phyloP scores from a whole-genome alignment of 1,284 basidiomycete genomes.

The Abortiporus biennis region DNA sequence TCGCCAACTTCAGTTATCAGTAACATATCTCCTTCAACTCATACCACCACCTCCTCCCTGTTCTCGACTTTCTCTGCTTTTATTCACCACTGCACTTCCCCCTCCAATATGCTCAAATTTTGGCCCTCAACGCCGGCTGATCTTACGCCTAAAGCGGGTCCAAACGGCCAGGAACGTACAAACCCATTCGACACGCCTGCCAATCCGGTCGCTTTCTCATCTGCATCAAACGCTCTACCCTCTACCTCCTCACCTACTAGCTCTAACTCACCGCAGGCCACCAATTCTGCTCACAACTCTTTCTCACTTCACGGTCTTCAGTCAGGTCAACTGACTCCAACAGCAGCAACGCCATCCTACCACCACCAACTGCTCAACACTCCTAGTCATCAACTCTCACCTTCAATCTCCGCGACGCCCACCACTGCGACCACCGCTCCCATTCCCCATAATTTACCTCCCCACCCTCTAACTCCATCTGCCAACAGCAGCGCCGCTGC shows the following conservation, averaged over 20 bases:
- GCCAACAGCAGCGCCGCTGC: constrained; percentile 40
- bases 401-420: constrained; percentile 24
- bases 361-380: constrained; percentile 37
- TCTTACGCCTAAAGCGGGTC: constrained; percentile 62
- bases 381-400: constrained; percentile 20
- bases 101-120: constrained; percentile 53
- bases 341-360: constrained; percentile 20
- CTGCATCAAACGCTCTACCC: constrained; percentile 22
- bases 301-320: too few species aligned
- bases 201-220: constrained; percentile 18
- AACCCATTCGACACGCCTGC: constrained; percentile 65
- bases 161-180: constrained; percentile 43
- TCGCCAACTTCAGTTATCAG: too few species aligned
- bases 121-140: constrained; percentile 65
- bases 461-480: constrained; percentile 33
- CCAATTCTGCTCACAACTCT: background rate
- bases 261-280: constrained; percentile 6
- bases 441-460: constrained; percentile 22
- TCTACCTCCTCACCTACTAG: constrained; percentile 8
- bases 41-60: constrained; percentile 7
- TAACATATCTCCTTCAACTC: background rate
- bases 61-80: constrained; percentile 10
- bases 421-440: constrained; percentile 20
- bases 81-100: too few species aligned
- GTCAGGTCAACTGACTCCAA: constrained; percentile 4